phyloP scores from a whole-genome alignment of 225 moss, liverwort and hornwort genomes.

The Anthoceros angustus region DNA sequence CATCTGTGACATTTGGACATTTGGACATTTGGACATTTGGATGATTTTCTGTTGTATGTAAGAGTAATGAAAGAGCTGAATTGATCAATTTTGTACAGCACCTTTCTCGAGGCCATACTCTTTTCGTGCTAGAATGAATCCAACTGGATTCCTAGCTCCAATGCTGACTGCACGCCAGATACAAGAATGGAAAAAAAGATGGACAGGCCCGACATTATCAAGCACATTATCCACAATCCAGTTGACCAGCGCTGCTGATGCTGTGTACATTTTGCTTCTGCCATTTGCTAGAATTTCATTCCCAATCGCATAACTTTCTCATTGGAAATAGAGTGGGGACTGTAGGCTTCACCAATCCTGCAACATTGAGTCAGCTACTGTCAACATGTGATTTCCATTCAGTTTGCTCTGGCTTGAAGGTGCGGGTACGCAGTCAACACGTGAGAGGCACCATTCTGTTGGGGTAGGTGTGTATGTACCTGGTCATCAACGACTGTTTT shows the following conservation, averaged over 20 bases:
- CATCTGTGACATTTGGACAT: neutral
- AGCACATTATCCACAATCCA: neutral
- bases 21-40: no score
- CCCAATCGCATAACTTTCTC: neutral
- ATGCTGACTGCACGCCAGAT: neutral
- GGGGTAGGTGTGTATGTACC: constrained; percentile 11
- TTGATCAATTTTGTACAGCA: neutral
- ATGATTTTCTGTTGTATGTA: neutral
- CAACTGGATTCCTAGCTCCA: neutral
- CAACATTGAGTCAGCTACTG: no score
- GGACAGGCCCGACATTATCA: neutral
- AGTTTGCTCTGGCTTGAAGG: no score
- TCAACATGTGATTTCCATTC: no score
- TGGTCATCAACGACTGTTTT: constrained; percentile 25
- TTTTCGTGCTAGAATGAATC: neutral
- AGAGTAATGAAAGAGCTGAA: neutral
- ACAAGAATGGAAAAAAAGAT: neutral
- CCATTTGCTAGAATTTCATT: neutral
- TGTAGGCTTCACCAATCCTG: no score
- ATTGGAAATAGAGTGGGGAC: no score
- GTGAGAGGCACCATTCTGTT: constrained; percentile 2
- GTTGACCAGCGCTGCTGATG: neutral
- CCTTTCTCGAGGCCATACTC: neutral
- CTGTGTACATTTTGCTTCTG: neutral
- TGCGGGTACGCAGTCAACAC: no score